Base-by-base conservation (phyloP, 2,329 filamentous ascomycete genomes). In the Scedosporium apiospermum region DNA sequence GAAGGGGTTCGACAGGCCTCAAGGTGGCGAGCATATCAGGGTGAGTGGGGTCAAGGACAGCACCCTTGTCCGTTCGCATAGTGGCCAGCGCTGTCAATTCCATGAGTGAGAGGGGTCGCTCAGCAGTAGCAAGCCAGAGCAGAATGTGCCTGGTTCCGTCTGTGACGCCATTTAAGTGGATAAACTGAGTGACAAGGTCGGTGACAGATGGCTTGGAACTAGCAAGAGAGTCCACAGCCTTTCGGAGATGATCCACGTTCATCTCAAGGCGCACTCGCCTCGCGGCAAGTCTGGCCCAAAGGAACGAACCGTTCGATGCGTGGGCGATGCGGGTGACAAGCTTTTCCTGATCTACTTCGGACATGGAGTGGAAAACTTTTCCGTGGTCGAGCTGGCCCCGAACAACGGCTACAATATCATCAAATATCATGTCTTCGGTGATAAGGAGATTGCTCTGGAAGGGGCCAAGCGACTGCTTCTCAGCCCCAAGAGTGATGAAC, bases 261-360 rank as follows among this genome's bases (percentile, higher is more conserved):
- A 65, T 62, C 63, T 74, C 73, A n/a, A 65, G 64, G 21, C 69
- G 68, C 30, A 71, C 64, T 16, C 66, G 67, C 65, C 73, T 73
- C 1, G 71, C 62, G 7, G 69, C 70, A 6, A 76, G 68, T 64
- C 74, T 76, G 3, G 73, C 74, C 71, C 73, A 75, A 0, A 76
- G 69, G 63, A 77, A 75, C 5, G 74, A 76, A 7, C 73, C 71
- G 9, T 70, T 67, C 5, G 74, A 68, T 9, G 70, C 71, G 34
- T 73, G 67, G 1, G 70, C 65, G 42, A 77, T 68, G 2, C 68
- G 68, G n/a, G 69, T 69, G 21, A 74, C 66, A 0, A 69, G 62
- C 0, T 68, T 68, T 58, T 76, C 74, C 55, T 71, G 72, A 42
- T 74, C 70, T 5, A 71, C 63, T 44, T 73, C 69, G 5, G 68